Base-by-base conservation (phyloP, 2,329 filamentous ascomycete species). In the Cytospora schulzeri region DNA sequence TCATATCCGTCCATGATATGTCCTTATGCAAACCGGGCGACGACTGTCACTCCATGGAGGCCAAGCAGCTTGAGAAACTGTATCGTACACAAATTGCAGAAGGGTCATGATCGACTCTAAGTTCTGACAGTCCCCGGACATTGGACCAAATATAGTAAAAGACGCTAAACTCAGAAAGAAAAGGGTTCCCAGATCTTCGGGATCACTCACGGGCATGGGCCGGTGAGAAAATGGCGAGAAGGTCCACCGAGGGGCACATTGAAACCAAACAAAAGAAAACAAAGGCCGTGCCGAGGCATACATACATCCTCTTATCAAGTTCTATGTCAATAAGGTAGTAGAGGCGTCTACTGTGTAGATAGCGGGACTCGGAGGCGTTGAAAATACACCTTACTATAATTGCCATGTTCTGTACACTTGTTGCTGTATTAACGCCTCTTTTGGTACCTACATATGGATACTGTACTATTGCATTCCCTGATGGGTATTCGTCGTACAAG, bases 131-230 rank as follows among this genome's bases (percentile, higher is more conserved):
- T 28, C 51, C 52, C 51, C 41, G 38, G 31, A 28, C 11, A 48
- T 38, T 55, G 58, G 33, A 57, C 58, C 65, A 65, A 59, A 53
- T 57, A 58, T 62, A 66, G 58, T 6, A 41, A 41, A 31, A 52
- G 55, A 29, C 65, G 65, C 62, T 67, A 65, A 67, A 65, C 62
- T 65, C 62, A 65, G 62, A 62, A 62, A 24, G 50, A 62, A 54
- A 41, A 41, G 51, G 45, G 59, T 67, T 67, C 59, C 65, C 62
- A 67, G 62, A 59, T 61, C 65, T 62, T 41, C 65, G 65, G 65
- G 65, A 33, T 41, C 52, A n/a, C 24, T 35, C 29, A 54, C 38
- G 57, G 62, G 41, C 62, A 62, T 55, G 58, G 55, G 58, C 57
- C 41, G 63, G 56, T 38, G 52, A 50, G 38, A 19, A 48, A 22